A percentile compares a stretch with the other conserved stretches of the same genome.
Conservation (phyloP, 768 basidiomycete genomes). For the Amanita pseudoporphyria region DNA sequence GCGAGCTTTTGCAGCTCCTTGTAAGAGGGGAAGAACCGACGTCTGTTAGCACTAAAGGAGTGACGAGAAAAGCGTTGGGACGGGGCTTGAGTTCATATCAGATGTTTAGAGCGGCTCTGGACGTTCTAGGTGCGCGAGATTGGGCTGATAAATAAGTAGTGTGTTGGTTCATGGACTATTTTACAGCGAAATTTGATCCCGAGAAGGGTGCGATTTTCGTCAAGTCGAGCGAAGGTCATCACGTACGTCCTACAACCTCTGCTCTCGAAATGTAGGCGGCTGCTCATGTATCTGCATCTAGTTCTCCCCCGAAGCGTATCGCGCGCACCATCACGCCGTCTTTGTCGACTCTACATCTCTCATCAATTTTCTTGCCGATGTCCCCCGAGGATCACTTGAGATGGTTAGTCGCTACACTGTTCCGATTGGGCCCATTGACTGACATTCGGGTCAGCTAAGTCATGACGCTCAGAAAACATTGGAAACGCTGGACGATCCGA, state of each 20-base stretch:
- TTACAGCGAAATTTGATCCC: constrained; percentile 65
- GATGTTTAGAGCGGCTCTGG: constrained; percentile 75
- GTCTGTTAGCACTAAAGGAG: constrained; percentile 18
- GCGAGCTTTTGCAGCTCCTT: constrained; percentile 46
- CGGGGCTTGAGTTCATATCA: constrained; percentile 86
- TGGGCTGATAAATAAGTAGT: background rate
- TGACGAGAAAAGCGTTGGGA: constrained; percentile 52
- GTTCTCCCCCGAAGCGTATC: constrained; percentile 54
- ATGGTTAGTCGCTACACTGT: constrained; percentile 38
- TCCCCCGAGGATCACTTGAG: constrained; percentile 71
- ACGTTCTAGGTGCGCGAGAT: constrained; percentile 60
- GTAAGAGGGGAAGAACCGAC: constrained; percentile 56
- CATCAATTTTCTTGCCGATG: constrained; percentile 66
- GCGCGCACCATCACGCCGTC: constrained; percentile 37
- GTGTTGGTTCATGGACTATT: background rate
- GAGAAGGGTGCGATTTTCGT: constrained; percentile 45
- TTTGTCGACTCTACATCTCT: constrained; percentile 75
- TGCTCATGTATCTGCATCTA: constrained; percentile 16
- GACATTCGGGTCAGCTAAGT: constrained; percentile 39
- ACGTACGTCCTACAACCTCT: constrained; percentile 26
- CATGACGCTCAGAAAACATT: constrained; percentile 72
- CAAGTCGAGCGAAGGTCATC: constrained; percentile 43
- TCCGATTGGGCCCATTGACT: background rate
- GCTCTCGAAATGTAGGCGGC: background rate
- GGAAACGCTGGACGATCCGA: constrained; percentile 42